Evolutionary conservation across 148 eudicot genomes (phyloP), one percentile per base, ranked within the genome.

Genomic region (Polygonum aviculare): DNA sequence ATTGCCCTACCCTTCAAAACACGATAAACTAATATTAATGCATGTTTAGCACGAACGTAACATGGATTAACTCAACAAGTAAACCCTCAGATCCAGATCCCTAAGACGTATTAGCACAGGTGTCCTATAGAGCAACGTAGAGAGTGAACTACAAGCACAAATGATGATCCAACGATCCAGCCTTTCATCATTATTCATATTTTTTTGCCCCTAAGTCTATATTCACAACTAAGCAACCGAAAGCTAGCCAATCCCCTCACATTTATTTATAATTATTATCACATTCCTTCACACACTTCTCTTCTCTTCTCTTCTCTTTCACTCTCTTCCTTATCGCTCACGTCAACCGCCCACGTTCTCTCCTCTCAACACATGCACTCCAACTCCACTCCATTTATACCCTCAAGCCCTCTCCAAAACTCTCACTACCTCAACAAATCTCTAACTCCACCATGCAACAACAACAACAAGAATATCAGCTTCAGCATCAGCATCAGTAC

Each of bases 261-360:
- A 59, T 59, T 59, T 11, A 33, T 26, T 26, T 26, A 26, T 26
- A 0, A 26, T 26, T 26, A 26, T 63, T 33, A 1, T 63, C 69
- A 63, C 69, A 63, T 33, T 33, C 40, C 69, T 7, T 7, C 31
- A 22, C 63, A 62, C 40, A 26, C 31, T 26, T 26, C 4, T 1
- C 67, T 59, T 8, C 14, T 3, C 26, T 26, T 26, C 31, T 26
- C 31, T 26, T 26, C 31, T 22, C 44, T 4, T 1, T 35, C 72
- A 15, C 44, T 38, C 72, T 65, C 71, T 65, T 65, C 44, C 71
- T 65, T 65, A 1, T 14, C 71, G n/a, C 71, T 65, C 71, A 65
- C 71, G n/a, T 36, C 71, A 33, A 65, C 71, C 71, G 71, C 71
- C 71, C 71, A 65, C 71, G 71, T 65, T 65, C 38, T 31, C 47